These are phyloP conservation scores for Aegilops umbellulata DNA, from an alignment of 176 grass and related monocot species.

Conservation along the genomic window DNA sequence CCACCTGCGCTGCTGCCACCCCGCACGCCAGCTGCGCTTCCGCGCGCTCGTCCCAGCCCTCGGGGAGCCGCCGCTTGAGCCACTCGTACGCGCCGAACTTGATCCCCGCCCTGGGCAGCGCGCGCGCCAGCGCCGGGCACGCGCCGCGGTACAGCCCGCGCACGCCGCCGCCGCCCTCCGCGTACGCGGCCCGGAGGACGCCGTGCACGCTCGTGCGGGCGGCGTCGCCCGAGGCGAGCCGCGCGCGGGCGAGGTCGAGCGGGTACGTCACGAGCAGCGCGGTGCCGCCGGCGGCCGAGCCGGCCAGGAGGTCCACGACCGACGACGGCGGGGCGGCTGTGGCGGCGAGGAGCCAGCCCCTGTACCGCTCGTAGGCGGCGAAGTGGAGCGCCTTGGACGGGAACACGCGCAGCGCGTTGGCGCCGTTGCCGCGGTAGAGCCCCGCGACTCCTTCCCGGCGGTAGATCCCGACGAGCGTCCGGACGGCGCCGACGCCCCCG, in stretches of 20 bases:
- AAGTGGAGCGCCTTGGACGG: constrained; percentile 19
- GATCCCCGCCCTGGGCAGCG: neutral
- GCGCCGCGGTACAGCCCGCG: neutral
- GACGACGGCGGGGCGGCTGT: neutral
- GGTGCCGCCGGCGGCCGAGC: neutral
- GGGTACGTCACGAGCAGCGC: neutral
- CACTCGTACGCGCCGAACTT: neutral
- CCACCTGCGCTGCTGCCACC: constrained; percentile 6
- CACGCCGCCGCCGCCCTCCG: neutral
- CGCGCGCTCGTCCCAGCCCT: neutral
- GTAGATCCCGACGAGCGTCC: neutral
- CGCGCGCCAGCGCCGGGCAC: neutral
- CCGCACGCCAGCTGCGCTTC: constrained; percentile 1
- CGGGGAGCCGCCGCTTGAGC: neutral
- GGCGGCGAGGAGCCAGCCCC: neutral
- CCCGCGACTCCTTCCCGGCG: neutral
- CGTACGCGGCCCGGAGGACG: neutral
- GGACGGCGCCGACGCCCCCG: neutral
- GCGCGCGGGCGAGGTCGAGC: neutral
- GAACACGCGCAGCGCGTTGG: constrained; percentile 21
- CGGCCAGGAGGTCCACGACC: neutral
- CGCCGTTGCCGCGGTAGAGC: constrained; percentile 18
- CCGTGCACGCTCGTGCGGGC: neutral
- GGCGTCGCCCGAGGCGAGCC: neutral
- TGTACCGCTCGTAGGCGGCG: neutral